These are phyloP conservation scores for Coriolopsis trogii DNA, from an alignment of 1,284 basidiomycete species.

Conservation along the genomic window DNA sequence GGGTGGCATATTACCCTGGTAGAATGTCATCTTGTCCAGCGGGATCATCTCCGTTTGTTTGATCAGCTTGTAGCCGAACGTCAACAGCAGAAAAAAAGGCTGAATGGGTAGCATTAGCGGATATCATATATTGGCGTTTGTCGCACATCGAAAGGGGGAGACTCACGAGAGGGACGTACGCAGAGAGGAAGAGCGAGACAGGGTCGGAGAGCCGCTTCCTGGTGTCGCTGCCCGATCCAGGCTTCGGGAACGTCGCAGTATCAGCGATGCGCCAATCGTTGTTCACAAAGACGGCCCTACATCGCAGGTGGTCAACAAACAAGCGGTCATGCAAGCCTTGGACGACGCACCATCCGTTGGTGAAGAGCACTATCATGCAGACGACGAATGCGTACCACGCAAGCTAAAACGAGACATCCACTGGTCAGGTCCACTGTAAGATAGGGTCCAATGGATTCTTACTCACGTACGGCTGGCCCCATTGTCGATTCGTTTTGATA, in stretches of 20 bases:
- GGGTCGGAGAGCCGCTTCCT: conserved; percentile 10
- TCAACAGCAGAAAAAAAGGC: conserved; percentile 34
- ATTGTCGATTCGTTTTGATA: conserved; percentile 30
- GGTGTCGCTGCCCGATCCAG: not conserved
- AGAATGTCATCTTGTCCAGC: conserved; percentile 33
- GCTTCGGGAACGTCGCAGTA: conserved; percentile 1
- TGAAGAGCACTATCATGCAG: conserved; percentile 32
- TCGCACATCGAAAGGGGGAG: too few species aligned
- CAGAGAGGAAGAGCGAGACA: conserved; percentile 30
- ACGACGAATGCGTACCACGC: conserved; percentile 33
- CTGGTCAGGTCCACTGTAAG: not conserved
- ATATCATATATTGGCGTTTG: not conserved
- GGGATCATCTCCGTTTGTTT: conserved; percentile 32
- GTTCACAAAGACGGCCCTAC: conserved; percentile 32
- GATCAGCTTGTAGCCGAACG: conserved; percentile 36
- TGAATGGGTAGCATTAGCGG: conserved; percentile 3
- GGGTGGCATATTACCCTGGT: conserved; percentile 16
- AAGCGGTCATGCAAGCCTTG: not conserved
- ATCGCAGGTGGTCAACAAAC: not conserved
- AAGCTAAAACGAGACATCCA: conserved; percentile 11
- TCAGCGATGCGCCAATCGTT: conserved; percentile 29
- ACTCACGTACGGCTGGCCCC: conserved; percentile 32
- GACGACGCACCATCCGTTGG: conserved; percentile 30
- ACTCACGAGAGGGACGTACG: conserved; percentile 34
- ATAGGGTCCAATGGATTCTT: not conserved